Evolutionary conservation across 2,329 filamentous ascomycete species (phyloP).

Genomic region (Aspergillus fructus): DNA sequence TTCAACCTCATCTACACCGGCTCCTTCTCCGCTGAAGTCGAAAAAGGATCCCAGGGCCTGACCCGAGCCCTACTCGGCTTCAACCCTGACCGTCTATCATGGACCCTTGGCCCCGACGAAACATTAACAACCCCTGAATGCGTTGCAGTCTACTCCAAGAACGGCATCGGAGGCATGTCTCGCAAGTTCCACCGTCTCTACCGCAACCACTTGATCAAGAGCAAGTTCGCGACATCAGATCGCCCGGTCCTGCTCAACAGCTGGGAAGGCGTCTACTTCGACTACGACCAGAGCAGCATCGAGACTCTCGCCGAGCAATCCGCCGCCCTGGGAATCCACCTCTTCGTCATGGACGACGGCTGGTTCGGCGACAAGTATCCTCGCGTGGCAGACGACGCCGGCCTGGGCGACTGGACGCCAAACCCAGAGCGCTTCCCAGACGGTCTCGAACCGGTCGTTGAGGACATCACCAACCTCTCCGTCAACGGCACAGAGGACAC

Average conservation of each 20-base stretch:
- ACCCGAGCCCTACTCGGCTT: constrained; percentile 62
- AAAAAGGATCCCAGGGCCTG: constrained; percentile 62
- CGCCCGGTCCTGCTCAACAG: constrained; percentile 62
- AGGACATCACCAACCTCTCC: constrained; percentile 51
- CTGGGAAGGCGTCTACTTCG: constrained; percentile 63
- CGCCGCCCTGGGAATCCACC: constrained; percentile 58
- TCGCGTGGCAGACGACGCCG: constrained; percentile 56
- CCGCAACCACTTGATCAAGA: constrained; percentile 60
- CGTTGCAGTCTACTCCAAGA: constrained; percentile 60
- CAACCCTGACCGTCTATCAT: constrained; percentile 61
- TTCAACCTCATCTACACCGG: constrained; percentile 66
- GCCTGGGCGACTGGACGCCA: constrained; percentile 63
- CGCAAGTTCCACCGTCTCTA: constrained; percentile 62
- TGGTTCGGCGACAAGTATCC: constrained; percentile 67
- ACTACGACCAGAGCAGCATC: constrained; percentile 58
- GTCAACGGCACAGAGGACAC: constrained; percentile 43
- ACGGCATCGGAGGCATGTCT: constrained; percentile 63
- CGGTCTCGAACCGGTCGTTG: constrained; percentile 54
- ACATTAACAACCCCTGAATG: constrained; percentile 62
- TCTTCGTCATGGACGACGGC: constrained; percentile 66
- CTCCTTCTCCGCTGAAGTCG: constrained; percentile 60
- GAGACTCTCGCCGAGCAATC: constrained; percentile 29
- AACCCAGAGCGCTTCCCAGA: constrained; percentile 61
- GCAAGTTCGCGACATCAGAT: constrained; percentile 53
- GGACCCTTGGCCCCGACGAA: constrained; percentile 56